These are phyloP conservation scores for Apiotrichum mycotoxinovorans DNA, from an alignment of 1,284 basidiomycete genomes.

Conservation along the genomic window DNA sequence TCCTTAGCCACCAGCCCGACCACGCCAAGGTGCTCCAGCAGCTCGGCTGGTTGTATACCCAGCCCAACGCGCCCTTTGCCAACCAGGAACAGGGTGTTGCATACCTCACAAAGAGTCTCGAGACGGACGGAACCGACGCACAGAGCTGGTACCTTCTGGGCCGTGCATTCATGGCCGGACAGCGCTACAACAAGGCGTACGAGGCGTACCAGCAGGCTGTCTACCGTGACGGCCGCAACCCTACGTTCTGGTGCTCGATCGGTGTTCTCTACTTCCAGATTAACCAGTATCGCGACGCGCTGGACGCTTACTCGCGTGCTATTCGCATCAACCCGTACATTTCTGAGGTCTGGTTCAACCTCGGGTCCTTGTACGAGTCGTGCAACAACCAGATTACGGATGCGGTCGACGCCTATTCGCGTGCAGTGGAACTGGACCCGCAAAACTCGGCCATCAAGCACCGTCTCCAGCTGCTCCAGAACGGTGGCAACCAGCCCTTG, in stretches of 20 bases:
- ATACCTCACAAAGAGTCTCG: slow-evolving; percentile 89
- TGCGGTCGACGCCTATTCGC: slow-evolving; percentile 95
- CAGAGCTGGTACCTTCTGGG: slow-evolving; percentile 99
- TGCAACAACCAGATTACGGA: slow-evolving; percentile 99
- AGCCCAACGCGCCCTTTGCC: slow-evolving; percentile 87
- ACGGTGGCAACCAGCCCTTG: slow-evolving; percentile 72
- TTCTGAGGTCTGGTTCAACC: slow-evolving; percentile 98
- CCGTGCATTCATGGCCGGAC: slow-evolving; percentile 97
- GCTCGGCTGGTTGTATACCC: slow-evolving; percentile 95
- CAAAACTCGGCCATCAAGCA: slow-evolving; percentile 72
- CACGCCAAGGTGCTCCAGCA: slow-evolving; percentile 98
- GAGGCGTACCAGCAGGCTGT: slow-evolving; percentile 99
- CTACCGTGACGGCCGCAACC: slow-evolving; percentile 96
- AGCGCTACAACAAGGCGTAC: slow-evolving; percentile 99
- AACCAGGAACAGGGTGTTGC: slow-evolving; percentile 92
- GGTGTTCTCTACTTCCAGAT: slow-evolving; percentile 99
- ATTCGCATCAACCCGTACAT: slow-evolving; percentile 99
- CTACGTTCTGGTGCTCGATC: slow-evolving; percentile 99
- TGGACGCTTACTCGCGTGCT: slow-evolving; percentile 96
- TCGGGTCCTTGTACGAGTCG: slow-evolving; percentile 93
- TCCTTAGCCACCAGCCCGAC: slow-evolving; percentile 84
- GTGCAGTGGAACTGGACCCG: slow-evolving; percentile 85
- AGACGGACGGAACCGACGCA: slow-evolving; percentile 91
- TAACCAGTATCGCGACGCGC: slow-evolving; percentile 96
- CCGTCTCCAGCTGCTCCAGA: slow-evolving; percentile 70